Evolutionary conservation across 305 asterid species (phyloP).

Genomic region (Euphrasia arctica): DNA sequence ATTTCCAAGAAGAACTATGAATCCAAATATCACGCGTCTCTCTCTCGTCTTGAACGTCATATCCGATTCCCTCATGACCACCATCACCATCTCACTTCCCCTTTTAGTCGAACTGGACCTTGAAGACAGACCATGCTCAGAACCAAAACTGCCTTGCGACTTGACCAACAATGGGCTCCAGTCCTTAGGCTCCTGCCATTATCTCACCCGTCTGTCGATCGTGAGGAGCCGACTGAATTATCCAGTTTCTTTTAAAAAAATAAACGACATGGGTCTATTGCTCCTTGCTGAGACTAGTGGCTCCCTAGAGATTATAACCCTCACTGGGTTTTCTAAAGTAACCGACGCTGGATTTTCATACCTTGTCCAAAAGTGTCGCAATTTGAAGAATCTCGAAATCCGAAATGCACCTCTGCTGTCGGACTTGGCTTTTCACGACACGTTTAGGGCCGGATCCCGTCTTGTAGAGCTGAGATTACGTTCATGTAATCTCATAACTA

Average conservation of each 20-base stretch:
- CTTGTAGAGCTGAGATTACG: slow-evolving; percentile 56
- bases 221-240: slow-evolving; percentile 43
- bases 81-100: slow-evolving; percentile 53
- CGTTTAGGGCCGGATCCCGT: slow-evolving; percentile 35
- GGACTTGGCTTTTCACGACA: slow-evolving; percentile 61
- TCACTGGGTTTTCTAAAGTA: slow-evolving; percentile 66
- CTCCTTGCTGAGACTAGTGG: slow-evolving; percentile 59
- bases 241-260: slow-evolving; percentile 45
- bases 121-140: slow-evolving; percentile 60
- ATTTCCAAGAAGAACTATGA: slow-evolving; percentile 23
- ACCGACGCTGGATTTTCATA: slow-evolving; percentile 84
- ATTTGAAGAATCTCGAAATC: slow-evolving; percentile 64
- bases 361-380: slow-evolving; percentile 44
- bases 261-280: slow-evolving; percentile 66
- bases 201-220: slow-evolving; percentile 54
- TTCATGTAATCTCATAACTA: slow-evolving; percentile 71
- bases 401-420: slow-evolving; percentile 53
- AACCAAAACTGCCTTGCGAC: slow-evolving; percentile 44
- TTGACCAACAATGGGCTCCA: slow-evolving; percentile 65
- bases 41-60: slow-evolving; percentile 59
- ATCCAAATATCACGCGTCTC: slow-evolving; percentile 33
- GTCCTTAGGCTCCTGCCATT: slow-evolving; percentile 38
- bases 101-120: slow-evolving; percentile 66
- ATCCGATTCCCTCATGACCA: slow-evolving; percentile 46
- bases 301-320: slow-evolving; percentile 52